Evolutionary conservation across 106 monocot species (phyloP).

Genomic region (Acorus gramineus): DNA sequence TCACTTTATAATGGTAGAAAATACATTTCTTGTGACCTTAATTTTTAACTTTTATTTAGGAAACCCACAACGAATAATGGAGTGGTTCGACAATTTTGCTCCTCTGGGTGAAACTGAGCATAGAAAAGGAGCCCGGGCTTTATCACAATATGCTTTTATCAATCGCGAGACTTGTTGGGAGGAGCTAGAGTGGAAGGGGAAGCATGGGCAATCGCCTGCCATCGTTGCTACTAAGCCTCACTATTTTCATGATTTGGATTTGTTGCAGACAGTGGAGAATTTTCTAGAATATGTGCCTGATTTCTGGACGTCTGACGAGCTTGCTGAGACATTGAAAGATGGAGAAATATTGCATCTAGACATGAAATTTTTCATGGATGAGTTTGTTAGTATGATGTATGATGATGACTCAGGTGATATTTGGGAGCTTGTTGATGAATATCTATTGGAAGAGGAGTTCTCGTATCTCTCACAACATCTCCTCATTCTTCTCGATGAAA

Average conservation of each 20-base stretch:
- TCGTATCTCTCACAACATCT: constrained; percentile 58
- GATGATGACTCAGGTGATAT: constrained; percentile 50
- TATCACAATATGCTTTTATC: constrained; percentile 79
- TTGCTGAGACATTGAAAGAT: constrained; percentile 74
- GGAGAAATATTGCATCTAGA: constrained; percentile 80
- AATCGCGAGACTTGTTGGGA: constrained; percentile 93
- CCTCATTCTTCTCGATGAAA: constrained; percentile 59
- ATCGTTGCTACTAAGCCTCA: constrained; percentile 98
- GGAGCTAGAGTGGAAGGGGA: constrained; percentile 96
- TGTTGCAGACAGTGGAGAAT: constrained; percentile 71
- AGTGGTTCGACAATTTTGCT: constrained; percentile 94
- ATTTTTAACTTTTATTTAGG: constrained; percentile 21
- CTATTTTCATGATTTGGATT: constrained; percentile 83
- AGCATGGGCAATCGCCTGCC: constrained; percentile 88
- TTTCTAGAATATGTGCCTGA: constrained; percentile 86
- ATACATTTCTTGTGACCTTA: background rate
- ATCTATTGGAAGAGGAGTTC: constrained; percentile 52
- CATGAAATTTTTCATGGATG: constrained; percentile 59
- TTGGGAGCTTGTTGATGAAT: constrained; percentile 62
- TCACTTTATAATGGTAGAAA: background rate
- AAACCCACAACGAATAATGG: constrained; percentile 55
- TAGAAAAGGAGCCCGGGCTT: constrained; percentile 66
- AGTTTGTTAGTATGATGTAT: constrained; percentile 66
- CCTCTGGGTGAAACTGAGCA: constrained; percentile 60
- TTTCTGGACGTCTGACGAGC: constrained; percentile 90